These are phyloP conservation scores for Amanita thiersii DNA, from an alignment of 768 basidiomycete genomes.

Conservation along the genomic window DNA sequence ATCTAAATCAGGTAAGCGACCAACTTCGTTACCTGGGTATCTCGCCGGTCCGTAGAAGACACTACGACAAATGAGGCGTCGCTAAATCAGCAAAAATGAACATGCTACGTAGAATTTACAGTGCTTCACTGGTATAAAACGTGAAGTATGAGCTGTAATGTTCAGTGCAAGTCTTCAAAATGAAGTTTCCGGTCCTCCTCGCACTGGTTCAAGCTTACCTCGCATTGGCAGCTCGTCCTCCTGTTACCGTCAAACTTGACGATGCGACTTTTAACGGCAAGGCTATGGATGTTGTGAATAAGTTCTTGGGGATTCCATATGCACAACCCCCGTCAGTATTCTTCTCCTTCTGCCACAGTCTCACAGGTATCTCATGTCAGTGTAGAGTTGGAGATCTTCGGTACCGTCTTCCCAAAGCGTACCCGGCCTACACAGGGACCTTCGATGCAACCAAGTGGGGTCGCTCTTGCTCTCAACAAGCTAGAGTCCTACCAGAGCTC, in stretches of 20 bases:
- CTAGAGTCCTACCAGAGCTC: not conserved
- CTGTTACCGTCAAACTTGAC: constrained; percentile 21
- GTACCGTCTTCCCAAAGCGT: constrained; percentile 23
- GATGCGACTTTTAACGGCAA: constrained; percentile 22
- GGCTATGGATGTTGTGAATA: constrained; percentile 14
- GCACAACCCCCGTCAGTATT: constrained; percentile 27
- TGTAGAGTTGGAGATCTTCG: constrained; percentile 25
- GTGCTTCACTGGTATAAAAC: too few relatives aligned
- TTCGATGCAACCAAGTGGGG: constrained; percentile 27
- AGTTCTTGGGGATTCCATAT: constrained; percentile 31
- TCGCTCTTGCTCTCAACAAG: constrained; percentile 32
- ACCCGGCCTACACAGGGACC: constrained; percentile 21
- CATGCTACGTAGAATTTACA: too few relatives aligned
- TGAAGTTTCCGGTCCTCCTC: not conserved
- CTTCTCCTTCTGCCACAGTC: not conserved
- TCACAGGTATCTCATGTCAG: not conserved
- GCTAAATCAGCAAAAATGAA: too few relatives aligned
- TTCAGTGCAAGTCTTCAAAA: too few relatives aligned
- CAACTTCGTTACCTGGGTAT: too few relatives aligned
- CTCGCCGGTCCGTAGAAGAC: too few relatives aligned
- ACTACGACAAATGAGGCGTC: too few relatives aligned
- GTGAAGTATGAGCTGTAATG: too few relatives aligned
- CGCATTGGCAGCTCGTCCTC: not conserved
- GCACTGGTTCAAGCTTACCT: not conserved
- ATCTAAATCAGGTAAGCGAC: too few relatives aligned